Evolutionary conservation across 805 yeast species (phyloP), one percentile per base, ranked within the genome.

Genomic region (Candida morakotiae): DNA sequence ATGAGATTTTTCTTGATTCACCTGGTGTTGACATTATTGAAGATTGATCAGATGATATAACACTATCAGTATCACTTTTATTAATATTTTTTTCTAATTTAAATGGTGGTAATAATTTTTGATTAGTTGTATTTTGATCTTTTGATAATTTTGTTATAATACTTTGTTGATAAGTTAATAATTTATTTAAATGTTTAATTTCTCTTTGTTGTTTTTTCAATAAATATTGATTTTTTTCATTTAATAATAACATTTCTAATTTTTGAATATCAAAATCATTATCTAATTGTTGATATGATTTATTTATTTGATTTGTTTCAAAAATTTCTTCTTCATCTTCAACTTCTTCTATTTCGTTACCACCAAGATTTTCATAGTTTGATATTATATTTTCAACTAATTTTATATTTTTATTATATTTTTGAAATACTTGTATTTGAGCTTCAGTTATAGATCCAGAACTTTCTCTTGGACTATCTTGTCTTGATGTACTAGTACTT

Each of bases 141-240:
- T 34, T 31, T 5, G 27, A 13, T 15, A 34, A 28, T 21, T 28
- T 22, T 4, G 13, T 11, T 25, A 27, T 36, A 11, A 36, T 15
- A 18, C 16, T n/a, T 21, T 52, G 47, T 40, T 60, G 62, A 25
- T 53, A 48, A 10, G 32, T 34, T 31, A 60, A 43, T 16, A 60
- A 44, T 13, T 46, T 35, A 28, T 48, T 53, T 17, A 57, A 42
- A 30, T 51, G 47, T 10, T 47, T 42, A 14, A 55, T 56, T 40
- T 58, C 61, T 13, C 47, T 42, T 36, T 53, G 55, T 34, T 60
- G 60, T 34, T 48, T 54, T 11, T 39, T 31, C 8, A 57, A 43
- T 36, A 56, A 43, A 3, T 35, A 34, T 9, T 48, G 41, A 28
- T 59, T 59, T 9, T 50, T 46, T 31, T 53, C 48, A 8, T 55